phyloP scores from a whole-genome alignment of 169 alveolate genomes.

The Eimeria maxima region DNA sequence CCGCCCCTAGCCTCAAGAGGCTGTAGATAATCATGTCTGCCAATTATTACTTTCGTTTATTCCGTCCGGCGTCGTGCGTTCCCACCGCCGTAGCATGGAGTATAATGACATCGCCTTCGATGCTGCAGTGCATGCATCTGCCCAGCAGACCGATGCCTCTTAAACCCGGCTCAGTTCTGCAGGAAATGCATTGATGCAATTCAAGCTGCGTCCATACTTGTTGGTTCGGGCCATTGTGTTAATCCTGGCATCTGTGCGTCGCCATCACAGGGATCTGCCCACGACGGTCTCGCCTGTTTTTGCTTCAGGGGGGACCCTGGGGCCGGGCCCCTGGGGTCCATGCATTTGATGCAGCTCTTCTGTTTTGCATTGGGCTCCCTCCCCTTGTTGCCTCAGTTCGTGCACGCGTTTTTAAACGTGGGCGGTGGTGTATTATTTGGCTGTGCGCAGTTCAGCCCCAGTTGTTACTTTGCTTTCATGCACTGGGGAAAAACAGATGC shows the following conservation, averaged over 20 bases:
- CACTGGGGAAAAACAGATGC: neutral
- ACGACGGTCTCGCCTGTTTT: neutral
- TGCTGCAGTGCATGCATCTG: constrained; percentile 17
- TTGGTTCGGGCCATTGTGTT: constrained; percentile 12
- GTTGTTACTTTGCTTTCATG: no score
- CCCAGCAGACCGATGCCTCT: neutral
- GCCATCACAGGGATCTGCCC: constrained; percentile 17
- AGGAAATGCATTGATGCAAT: neutral
- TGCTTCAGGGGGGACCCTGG: neutral
- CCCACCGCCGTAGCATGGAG: neutral
- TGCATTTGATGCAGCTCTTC: neutral
- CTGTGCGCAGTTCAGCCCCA: constrained; percentile 11
- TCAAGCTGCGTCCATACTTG: neutral
- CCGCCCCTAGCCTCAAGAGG: constrained; percentile 11
- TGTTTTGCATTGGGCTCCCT: neutral
- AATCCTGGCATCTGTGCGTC: constrained; percentile 13
- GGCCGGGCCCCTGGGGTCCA: neutral
- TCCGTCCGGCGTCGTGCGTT: constrained; percentile 14
- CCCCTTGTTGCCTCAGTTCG: neutral
- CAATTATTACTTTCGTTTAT: neutral
- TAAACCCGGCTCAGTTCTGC: neutral
- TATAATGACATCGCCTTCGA: neutral
- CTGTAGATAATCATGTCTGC: constrained; percentile 12
- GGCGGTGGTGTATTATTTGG: constrained; percentile 1
- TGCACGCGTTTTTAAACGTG: constrained; percentile 1